Conservation (phyloP, 176 grass and related monocot species). For the Musa beccarii region DNA sequence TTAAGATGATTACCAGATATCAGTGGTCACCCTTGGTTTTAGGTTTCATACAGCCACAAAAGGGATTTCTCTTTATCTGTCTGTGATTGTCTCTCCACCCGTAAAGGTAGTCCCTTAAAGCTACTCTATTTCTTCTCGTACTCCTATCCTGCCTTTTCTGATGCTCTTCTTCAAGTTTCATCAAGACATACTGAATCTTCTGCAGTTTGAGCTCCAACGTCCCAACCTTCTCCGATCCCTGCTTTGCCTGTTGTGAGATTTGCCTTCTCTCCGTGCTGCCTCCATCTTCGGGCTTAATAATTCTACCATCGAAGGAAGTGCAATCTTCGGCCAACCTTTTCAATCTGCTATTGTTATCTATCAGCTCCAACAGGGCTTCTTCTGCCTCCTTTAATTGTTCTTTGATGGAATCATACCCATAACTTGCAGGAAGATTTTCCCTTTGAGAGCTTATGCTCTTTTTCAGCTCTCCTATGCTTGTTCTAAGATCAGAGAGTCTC, state of each 20-base stretch:
- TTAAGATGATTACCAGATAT: conserved; percentile 2
- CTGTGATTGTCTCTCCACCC: conserved; percentile 48
- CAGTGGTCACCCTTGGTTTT: conserved; percentile 26
- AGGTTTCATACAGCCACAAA: conserved; percentile 73
- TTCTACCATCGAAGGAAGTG: conserved; percentile 25
- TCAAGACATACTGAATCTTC: conserved; percentile 75
- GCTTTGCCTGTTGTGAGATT: conserved; percentile 50
- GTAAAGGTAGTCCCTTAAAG: conserved; percentile 84
- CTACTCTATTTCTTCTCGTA: conserved; percentile 48
- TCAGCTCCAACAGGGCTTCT: conserved; percentile 49
- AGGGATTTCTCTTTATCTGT: conserved; percentile 35
- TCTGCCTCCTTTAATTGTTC: conserved; percentile 54
- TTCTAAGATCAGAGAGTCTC: conserved; percentile 47
- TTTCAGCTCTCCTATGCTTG: conserved; percentile 48
- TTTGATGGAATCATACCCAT: conserved; percentile 53
- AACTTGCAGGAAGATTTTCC: conserved; percentile 43
- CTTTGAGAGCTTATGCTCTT: conserved; percentile 47
- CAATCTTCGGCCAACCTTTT: conserved; percentile 51
- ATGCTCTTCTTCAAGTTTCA: conserved; percentile 73
- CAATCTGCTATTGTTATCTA: conserved; percentile 51
- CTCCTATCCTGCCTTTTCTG: conserved; percentile 40
- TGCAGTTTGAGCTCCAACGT: conserved; percentile 73
- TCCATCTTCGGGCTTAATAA: conserved; percentile 36
- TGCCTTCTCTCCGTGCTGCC: conserved; percentile 45
- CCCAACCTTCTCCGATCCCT: conserved; percentile 60